Conservation (phyloP, 129 eudicot genomes). For the Helianthus tuberosus region DNA sequence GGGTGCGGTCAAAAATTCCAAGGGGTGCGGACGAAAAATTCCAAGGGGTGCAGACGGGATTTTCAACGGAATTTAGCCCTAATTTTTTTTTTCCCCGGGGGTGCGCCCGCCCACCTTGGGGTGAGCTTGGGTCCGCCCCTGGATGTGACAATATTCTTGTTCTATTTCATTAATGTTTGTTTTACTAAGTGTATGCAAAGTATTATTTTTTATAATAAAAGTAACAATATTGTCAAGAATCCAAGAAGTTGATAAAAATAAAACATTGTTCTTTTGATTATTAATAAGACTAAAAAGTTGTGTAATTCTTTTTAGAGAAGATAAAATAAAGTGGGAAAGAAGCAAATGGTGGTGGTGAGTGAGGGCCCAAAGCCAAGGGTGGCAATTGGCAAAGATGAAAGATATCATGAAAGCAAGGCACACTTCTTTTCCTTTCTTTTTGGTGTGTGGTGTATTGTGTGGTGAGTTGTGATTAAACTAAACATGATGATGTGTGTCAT, state of each 20-base stretch:
- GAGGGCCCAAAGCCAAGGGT: slow-evolving; percentile 39
- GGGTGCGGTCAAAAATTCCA: too few relatives aligned
- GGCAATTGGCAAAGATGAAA: slow-evolving; percentile 27
- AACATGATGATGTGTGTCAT: slow-evolving; percentile 26
- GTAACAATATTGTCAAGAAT: too few relatives aligned
- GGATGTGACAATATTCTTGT: neutral
- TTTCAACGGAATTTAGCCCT: too few relatives aligned
- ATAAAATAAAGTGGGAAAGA: slow-evolving; percentile 32
- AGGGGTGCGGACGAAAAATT: too few relatives aligned
- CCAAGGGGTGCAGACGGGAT: too few relatives aligned
- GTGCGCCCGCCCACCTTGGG: too few relatives aligned
- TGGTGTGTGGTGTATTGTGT: slow-evolving; percentile 10
- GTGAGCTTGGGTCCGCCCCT: too few relatives aligned
- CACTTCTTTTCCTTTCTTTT: slow-evolving; percentile 29
- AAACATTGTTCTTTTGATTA: neutral
- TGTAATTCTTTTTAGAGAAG: slow-evolving; percentile 20
- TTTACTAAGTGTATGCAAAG: neutral
- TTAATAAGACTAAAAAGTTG: slow-evolving; percentile 4
- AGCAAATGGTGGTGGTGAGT: slow-evolving; percentile 33
- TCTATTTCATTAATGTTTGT: neutral
- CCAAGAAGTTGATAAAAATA: neutral
- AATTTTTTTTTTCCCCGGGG: too few relatives aligned
- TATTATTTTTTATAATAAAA: too few relatives aligned
- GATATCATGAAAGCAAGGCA: slow-evolving; percentile 40
- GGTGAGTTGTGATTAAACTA: slow-evolving; percentile 33